Percentiles rank a stretch among this genome's conserved stretches.
These are phyloP conservation scores for Paulownia fortunei DNA, from an alignment of 257 asterid genomes.

Conservation along the genomic window DNA sequence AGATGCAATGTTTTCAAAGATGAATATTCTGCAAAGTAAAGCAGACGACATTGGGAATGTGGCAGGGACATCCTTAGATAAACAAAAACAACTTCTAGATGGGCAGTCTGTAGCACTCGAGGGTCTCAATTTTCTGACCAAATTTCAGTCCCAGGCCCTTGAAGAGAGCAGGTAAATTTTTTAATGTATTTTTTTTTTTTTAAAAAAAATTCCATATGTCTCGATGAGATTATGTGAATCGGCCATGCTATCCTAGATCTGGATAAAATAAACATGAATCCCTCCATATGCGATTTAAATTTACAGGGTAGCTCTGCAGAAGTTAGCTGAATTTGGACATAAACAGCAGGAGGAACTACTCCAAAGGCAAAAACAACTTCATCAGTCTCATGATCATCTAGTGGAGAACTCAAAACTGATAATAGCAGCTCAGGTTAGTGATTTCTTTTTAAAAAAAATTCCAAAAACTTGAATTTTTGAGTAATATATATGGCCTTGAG, in stretches of 20 bases:
- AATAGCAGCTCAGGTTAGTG: conserved; percentile 74
- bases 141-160: conserved; percentile 75
- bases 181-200: not conserved
- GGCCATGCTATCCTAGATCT: not conserved
- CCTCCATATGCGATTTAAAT: not conserved
- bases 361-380: conserved; percentile 63
- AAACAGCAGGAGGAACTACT: conserved; percentile 80
- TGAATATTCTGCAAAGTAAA: conserved; percentile 60
- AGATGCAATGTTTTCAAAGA: conserved; percentile 62
- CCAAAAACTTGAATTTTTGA: not conserved
- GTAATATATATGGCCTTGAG: not conserved
- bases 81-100: conserved; percentile 74
- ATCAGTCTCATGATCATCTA: conserved; percentile 71
- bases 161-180: conserved; percentile 74
- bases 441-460: not conserved
- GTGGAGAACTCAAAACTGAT: conserved; percentile 72
- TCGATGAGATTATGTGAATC: not conserved
- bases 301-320: conserved; percentile 61
- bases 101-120: conserved; percentile 70
- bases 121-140: conserved; percentile 63
- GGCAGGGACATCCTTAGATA: conserved; percentile 70
- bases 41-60: conserved; percentile 71
- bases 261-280: not conserved
- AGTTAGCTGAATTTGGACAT: conserved; percentile 70
- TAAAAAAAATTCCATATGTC: not conserved